Percentiles rank a stretch among this genome's conserved stretches.
Evolutionary conservation across 352 stramenopile species (phyloP).

Genomic region (Globisporangium radiosum): DNA sequence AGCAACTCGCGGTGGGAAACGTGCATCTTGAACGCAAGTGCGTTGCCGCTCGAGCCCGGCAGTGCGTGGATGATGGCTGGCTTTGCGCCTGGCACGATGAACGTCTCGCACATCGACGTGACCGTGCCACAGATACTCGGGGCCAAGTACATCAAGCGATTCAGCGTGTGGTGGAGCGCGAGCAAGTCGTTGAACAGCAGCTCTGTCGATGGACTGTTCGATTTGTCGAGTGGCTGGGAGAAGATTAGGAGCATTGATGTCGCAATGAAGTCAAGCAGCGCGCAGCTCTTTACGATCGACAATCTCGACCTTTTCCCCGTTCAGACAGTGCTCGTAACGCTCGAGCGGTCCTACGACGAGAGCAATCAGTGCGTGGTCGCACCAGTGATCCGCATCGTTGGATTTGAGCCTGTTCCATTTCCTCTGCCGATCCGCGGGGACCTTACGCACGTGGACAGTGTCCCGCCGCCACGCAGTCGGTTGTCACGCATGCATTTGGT

Average conservation of each 20-base stretch:
- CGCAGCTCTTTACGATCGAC: constrained; percentile 24
- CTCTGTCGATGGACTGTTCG: constrained; percentile 11
- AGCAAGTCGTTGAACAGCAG: constrained; percentile 12
- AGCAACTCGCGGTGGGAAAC: constrained; percentile 21
- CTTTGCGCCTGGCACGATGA: constrained; percentile 21
- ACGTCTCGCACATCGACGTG: constrained; percentile 34
- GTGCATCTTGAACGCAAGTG: constrained; percentile 32
- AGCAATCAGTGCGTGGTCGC: constrained; percentile 30
- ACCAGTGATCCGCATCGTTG: constrained; percentile 26
- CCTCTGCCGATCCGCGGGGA: constrained; percentile 42
- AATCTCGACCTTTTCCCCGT: constrained; percentile 21
- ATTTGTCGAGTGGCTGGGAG: constrained; percentile 32
- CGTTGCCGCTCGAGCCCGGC: constrained; percentile 21
- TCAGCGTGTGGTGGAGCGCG: constrained; percentile 44
- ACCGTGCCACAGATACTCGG: constrained; percentile 32
- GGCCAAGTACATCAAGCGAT: constrained; percentile 34
- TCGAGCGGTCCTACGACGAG: constrained; percentile 59
- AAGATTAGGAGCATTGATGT: constrained; percentile 27
- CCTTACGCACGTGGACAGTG: constrained; percentile 20
- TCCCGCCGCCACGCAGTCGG: constrained; percentile 24
- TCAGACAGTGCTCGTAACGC: constrained; percentile 24
- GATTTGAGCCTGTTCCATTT: constrained; percentile 35
- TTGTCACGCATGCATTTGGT: constrained; percentile 56
- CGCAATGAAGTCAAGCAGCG: constrained; percentile 36
- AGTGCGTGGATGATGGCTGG: constrained; percentile 55